A percentile compares a stretch with the other conserved stretches of the same genome.
Conservation (phyloP, 1,139 yeast species). For the Pneumocystis sp. region DNA sequence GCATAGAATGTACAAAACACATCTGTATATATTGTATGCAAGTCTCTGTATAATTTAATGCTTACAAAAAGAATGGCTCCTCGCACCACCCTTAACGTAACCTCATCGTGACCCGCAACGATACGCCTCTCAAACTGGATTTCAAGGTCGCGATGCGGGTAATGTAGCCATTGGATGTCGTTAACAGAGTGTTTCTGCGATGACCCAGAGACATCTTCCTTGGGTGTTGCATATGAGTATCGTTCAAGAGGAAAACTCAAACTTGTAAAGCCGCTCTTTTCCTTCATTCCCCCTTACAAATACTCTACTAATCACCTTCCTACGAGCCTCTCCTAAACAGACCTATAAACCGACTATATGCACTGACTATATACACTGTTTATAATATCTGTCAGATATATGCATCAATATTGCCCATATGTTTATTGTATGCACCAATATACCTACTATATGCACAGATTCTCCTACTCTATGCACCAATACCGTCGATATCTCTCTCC, state of each 20-base stretch:
- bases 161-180: background rate
- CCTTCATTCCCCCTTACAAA: background rate
- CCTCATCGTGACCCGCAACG: background rate
- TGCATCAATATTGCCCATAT: no score
- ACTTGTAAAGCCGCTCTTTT: background rate
- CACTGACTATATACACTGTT: no score
- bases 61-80: background rate
- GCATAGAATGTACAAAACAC: background rate
- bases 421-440: no score
- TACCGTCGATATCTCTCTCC: conserved; percentile 7
- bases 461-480: conserved; percentile 2
- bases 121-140: background rate
- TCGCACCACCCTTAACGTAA: background rate
- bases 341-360: no score
- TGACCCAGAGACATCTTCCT: background rate
- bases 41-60: no score
- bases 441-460: no score
- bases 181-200: background rate
- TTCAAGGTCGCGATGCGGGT: background rate
- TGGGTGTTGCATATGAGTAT: background rate
- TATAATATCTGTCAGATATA: no score
- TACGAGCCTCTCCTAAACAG: no score
- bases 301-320: no score
- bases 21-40: background rate
- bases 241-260: background rate